Conservation (phyloP, 129 eudicot genomes). For the Solidago caesia region DNA sequence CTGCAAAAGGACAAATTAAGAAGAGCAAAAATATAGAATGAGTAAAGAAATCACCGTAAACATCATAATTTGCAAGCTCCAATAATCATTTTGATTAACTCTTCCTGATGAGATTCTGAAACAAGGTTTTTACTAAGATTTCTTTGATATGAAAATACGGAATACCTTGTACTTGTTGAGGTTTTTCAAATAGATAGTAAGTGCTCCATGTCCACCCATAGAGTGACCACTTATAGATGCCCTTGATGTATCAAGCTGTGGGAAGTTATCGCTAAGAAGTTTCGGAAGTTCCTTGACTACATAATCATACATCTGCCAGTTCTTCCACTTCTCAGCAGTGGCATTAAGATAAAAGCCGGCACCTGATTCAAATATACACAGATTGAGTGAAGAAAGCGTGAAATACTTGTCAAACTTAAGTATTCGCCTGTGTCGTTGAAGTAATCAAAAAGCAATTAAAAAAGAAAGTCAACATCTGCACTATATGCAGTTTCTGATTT, state of each 20-base stretch:
- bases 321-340: slow-evolving; percentile 94
- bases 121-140: neutral
- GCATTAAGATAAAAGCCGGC: slow-evolving; percentile 99
- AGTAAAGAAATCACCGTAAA: slow-evolving; percentile 1
- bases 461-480: neutral
- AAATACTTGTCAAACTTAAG: slow-evolving; percentile 13
- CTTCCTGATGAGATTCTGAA: neutral
- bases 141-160: neutral
- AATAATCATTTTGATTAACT: neutral
- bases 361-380: slow-evolving; percentile 43
- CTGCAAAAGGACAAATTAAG: slow-evolving; percentile 39
- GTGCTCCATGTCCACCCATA: slow-evolving; percentile 97
- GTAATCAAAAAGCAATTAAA: slow-evolving; percentile 1
- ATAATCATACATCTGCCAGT: slow-evolving; percentile 97
- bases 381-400: slow-evolving; percentile 4
- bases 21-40: neutral
- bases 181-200: slow-evolving; percentile 82
- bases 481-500: slow-evolving; percentile 7
- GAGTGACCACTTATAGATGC: slow-evolving; percentile 88
- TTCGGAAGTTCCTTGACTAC: slow-evolving; percentile 89
- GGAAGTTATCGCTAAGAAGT: slow-evolving; percentile 74
- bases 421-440: neutral
- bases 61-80: neutral
- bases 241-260: slow-evolving; percentile 78
- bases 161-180: slow-evolving; percentile 92